Conservation (phyloP, 148 eudicot species). For the Diospyros kaki region DNA sequence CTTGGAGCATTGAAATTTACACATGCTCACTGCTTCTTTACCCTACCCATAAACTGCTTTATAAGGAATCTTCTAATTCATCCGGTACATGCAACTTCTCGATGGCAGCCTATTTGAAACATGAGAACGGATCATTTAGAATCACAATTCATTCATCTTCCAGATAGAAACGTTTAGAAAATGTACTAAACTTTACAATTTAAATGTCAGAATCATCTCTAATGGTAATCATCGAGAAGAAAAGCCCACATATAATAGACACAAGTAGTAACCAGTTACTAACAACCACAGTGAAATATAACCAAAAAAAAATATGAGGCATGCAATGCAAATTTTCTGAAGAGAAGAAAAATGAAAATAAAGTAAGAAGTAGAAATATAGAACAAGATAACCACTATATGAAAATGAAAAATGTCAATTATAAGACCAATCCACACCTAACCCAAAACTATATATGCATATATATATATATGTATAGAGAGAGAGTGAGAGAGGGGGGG, state of each 20-base stretch:
- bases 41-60: constrained; percentile 4
- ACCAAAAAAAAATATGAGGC: background rate
- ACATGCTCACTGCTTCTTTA: constrained; percentile 18
- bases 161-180: background rate
- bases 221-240: background rate
- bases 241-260: background rate
- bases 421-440: background rate
- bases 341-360: background rate
- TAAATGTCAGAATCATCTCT: background rate
- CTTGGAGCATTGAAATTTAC: constrained; percentile 19
- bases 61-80: constrained; percentile 57
- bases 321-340: background rate
- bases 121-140: background rate
- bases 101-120: constrained; percentile 71
- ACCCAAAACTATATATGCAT: background rate
- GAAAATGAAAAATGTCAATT: too few species aligned
- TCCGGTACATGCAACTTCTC: constrained; percentile 98
- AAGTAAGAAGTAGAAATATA: too few species aligned
- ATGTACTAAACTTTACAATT: background rate
- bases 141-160: background rate
- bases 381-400: background rate
- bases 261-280: background rate
- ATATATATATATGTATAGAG: too few species aligned
- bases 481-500: too few species aligned
- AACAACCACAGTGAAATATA: background rate